Percentiles rank a stretch among this genome's conserved stretches.
Evolutionary conservation across 169 alveolate genomes (phyloP).

Genomic region (Plasmodium fragile): DNA sequence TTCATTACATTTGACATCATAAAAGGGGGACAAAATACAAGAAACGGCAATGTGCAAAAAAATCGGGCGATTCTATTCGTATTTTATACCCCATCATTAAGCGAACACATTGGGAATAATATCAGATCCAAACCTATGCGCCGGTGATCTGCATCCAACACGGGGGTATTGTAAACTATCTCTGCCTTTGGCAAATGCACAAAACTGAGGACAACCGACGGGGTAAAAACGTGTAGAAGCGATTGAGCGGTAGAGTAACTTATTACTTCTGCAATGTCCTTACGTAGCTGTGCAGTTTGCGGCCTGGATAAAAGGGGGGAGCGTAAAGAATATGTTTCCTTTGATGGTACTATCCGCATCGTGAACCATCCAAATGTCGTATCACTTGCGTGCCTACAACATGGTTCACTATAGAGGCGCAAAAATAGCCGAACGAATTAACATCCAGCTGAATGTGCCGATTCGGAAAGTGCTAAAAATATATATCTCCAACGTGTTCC

Average conservation of each 20-base stretch:
- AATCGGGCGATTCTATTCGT: background rate
- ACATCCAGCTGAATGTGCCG: background rate
- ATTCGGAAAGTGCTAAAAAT: background rate
- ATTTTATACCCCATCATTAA: background rate
- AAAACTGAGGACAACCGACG: background rate
- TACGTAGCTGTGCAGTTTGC: background rate
- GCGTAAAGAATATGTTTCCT: background rate
- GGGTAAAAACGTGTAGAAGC: background rate
- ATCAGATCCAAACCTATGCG: background rate
- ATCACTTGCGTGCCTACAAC: background rate
- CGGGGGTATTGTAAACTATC: background rate
- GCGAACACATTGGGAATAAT: background rate
- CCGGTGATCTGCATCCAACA: background rate
- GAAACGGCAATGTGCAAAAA: conserved; percentile 3
- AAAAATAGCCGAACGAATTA: background rate
- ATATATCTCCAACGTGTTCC: background rate
- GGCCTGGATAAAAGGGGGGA: background rate
- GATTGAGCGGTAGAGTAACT: background rate
- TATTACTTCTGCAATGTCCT: background rate
- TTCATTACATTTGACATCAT: conserved; percentile 53
- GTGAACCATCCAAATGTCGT: background rate
- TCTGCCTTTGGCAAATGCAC: background rate
- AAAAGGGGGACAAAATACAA: background rate
- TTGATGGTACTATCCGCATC: background rate
- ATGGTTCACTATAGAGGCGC: background rate